These are phyloP conservation scores for Colletotrichum graminicola DNA, from an alignment of 2,329 filamentous ascomycete genomes.

Conservation along the genomic window DNA sequence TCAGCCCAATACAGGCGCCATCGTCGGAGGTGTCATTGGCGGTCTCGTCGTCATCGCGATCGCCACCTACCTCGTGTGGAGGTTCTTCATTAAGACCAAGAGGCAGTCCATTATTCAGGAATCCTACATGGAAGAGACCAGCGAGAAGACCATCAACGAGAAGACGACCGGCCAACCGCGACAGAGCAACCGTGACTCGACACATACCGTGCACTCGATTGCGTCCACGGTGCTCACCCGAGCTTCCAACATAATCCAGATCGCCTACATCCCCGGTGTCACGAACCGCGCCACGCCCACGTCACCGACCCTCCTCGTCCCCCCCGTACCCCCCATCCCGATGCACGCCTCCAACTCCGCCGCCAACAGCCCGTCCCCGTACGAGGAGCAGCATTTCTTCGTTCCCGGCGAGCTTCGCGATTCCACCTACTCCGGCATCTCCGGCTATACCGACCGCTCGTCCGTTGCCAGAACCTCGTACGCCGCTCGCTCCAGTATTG, in stretches of 20 bases:
- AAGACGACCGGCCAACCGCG: slow-evolving; percentile 64
- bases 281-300: slow-evolving; percentile 89
- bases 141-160: slow-evolving; percentile 66
- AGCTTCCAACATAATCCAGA: slow-evolving; percentile 99
- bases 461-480: slow-evolving; percentile 72
- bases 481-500: slow-evolving; percentile 78
- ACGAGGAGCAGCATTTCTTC: slow-evolving; percentile 90
- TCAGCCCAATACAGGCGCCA: slow-evolving; percentile 80
- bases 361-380: slow-evolving; percentile 66
- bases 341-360: slow-evolving; percentile 67
- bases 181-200: slow-evolving; percentile 77
- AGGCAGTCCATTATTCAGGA: slow-evolving; percentile 70
- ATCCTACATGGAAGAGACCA: slow-evolving; percentile 69
- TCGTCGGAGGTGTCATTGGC: slow-evolving; percentile 91
- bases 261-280: slow-evolving; percentile 97
- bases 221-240: slow-evolving; percentile 95
- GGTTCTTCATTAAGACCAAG: slow-evolving; percentile 86
- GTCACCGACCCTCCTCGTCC: slow-evolving; percentile 84
- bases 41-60: slow-evolving; percentile 82
- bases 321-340: slow-evolving; percentile 94
- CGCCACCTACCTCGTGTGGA: slow-evolving; percentile 85
- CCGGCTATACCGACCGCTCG: slow-evolving; percentile 71
- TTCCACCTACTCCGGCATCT: slow-evolving; percentile 87
- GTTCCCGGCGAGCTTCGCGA: slow-evolving; percentile 90
- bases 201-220: slow-evolving; percentile 89